These are phyloP conservation scores for Fusarium compactum DNA, from an alignment of 2,329 filamentous ascomycete species.

Conservation along the genomic window DNA sequence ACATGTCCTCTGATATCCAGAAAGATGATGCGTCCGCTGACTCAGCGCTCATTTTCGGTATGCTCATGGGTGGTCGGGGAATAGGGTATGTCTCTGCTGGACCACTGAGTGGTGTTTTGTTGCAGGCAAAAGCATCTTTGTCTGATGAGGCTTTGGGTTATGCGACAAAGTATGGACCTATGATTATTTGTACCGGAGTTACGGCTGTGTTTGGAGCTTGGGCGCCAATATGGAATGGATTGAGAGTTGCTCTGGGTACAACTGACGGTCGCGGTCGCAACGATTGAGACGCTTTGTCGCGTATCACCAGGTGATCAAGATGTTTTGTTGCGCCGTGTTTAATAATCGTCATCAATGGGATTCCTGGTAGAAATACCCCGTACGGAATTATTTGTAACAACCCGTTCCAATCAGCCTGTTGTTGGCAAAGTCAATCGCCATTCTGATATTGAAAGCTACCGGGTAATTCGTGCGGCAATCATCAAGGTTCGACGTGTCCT, in stretches of 20 bases:
- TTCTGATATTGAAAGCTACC: neutral
- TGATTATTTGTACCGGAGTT: conserved; percentile 50
- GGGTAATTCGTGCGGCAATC: neutral
- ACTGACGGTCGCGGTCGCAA: conserved; percentile 65
- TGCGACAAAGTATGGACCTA: conserved; percentile 49
- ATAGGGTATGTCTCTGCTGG: conserved; percentile 48
- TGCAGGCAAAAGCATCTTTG: conserved; percentile 39
- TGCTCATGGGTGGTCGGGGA: conserved; percentile 49
- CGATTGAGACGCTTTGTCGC: neutral
- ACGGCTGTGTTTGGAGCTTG: conserved; percentile 50
- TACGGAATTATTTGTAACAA: neutral
- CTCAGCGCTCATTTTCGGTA: conserved; percentile 48
- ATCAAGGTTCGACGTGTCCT: conserved; percentile 4
- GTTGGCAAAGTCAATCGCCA: neutral
- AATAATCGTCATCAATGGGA: neutral
- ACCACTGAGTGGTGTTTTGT: conserved; percentile 46
- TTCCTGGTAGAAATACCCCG: neutral
- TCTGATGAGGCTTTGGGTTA: conserved; percentile 47
- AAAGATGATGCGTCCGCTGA: conserved; percentile 43
- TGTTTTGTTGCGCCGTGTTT: neutral
- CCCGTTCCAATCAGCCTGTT: neutral
- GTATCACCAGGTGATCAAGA: neutral
- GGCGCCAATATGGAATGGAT: conserved; percentile 53
- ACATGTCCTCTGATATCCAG: conserved; percentile 59
- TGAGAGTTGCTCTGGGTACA: neutral